Conservation (phyloP, 2,329 filamentous ascomycete species). For the Fusarium camptoceras region DNA sequence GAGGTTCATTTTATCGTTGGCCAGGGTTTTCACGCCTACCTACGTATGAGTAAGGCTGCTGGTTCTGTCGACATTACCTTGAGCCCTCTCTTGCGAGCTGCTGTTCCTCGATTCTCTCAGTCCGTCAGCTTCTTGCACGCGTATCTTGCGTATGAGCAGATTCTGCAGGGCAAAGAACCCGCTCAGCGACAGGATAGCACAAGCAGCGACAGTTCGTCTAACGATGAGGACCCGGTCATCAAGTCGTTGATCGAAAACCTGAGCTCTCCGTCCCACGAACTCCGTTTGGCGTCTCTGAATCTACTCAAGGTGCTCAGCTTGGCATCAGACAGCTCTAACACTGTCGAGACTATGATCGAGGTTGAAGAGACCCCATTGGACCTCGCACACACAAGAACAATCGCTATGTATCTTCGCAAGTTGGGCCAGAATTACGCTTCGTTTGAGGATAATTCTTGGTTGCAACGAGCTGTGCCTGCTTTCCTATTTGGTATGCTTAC, state of each 20-base stretch:
- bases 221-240: slow-evolving; percentile 71
- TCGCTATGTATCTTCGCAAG: slow-evolving; percentile 88
- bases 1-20: slow-evolving; percentile 80
- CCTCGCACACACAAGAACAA: slow-evolving; percentile 78
- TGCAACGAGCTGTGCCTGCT: slow-evolving; percentile 77
- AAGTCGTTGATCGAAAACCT: slow-evolving; percentile 78
- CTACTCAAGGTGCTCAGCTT: slow-evolving; percentile 71
- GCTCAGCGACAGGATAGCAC: slow-evolving; percentile 45
- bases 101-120: slow-evolving; percentile 73
- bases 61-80: slow-evolving; percentile 69
- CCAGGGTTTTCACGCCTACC: slow-evolving; percentile 78
- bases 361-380: slow-evolving; percentile 84
- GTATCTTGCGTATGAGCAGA: slow-evolving; percentile 66
- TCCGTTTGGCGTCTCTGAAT: slow-evolving; percentile 79
- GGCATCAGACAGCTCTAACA: slow-evolving; percentile 40
- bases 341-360: slow-evolving; percentile 71
- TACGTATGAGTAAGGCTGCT: slow-evolving; percentile 72
- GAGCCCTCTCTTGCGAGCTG: slow-evolving; percentile 73
- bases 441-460: slow-evolving; percentile 69
- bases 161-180: slow-evolving; percentile 35
- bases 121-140: slow-evolving; percentile 75
- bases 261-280: slow-evolving; percentile 77
- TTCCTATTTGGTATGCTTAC: slow-evolving; percentile 93
- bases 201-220: slow-evolving; percentile 56
- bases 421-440: slow-evolving; percentile 73